A percentile compares a stretch with the other conserved stretches of the same genome.
phyloP scores from a whole-genome alignment of 139 green algal genomes.

The Zygnema circumcarinatum region DNA sequence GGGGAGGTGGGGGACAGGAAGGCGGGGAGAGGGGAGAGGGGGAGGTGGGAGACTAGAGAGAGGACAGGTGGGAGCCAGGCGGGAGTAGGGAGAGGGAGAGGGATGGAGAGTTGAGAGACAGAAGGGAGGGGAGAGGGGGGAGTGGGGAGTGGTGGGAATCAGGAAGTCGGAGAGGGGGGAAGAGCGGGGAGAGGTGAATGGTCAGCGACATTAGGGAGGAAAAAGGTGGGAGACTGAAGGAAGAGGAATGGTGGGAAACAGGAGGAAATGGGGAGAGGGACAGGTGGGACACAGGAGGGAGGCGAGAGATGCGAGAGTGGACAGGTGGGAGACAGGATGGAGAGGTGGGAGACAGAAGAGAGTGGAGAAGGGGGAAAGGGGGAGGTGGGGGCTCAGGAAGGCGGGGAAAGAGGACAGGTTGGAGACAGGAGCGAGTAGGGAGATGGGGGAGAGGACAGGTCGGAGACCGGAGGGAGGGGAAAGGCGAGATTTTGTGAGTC shows the following conservation, averaged over 20 bases:
- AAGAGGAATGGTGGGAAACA: background rate
- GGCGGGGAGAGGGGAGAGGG: background rate
- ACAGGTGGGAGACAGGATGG: background rate
- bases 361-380: background rate
- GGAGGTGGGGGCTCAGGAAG: background rate
- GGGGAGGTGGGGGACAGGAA: background rate
- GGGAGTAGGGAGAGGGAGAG: background rate
- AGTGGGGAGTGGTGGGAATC: background rate
- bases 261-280: background rate
- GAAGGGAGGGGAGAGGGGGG: background rate
- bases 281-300: background rate
- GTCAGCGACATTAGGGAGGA: background rate
- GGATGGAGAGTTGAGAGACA: background rate
- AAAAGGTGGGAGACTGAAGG: background rate
- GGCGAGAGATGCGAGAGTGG: background rate
- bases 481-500: no score
- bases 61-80: background rate
- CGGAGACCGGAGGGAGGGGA: background rate
- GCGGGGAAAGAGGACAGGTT: background rate
- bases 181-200: background rate
- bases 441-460: background rate
- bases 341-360: background rate
- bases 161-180: background rate
- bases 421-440: background rate
- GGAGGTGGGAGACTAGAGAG: background rate